These are phyloP conservation scores for Suhomyces terraborum DNA, from an alignment of 1,139 yeast species.

Conservation along the genomic window DNA sequence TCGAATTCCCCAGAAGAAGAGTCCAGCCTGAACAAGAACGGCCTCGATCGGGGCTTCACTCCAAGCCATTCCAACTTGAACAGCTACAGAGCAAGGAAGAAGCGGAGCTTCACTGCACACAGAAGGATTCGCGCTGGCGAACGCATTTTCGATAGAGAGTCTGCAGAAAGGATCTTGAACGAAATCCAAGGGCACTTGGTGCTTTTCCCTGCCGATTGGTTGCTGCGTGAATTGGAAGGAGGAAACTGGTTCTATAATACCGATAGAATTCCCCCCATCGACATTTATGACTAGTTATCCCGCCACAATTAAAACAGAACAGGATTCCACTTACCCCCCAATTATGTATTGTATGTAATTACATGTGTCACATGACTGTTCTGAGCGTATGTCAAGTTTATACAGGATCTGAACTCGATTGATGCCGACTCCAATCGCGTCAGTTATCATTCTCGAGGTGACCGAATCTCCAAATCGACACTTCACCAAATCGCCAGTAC, in stretches of 20 bases:
- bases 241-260: slow-evolving; percentile 95
- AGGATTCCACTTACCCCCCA: no score
- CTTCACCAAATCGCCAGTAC: no score
- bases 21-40: background rate
- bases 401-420: background rate
- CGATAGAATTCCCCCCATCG: slow-evolving; percentile 93
- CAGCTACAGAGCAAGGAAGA: slow-evolving; percentile 7
- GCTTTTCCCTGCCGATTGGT: slow-evolving; percentile 89
- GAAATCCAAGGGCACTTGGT: slow-evolving; percentile 91
- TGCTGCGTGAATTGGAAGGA: slow-evolving; percentile 78
- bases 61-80: slow-evolving; percentile 2
- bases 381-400: background rate
- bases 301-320: background rate
- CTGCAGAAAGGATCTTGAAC: slow-evolving; percentile 72
- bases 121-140: slow-evolving; percentile 49
- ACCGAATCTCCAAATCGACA: no score
- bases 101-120: slow-evolving; percentile 39
- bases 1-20: no score
- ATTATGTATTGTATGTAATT: no score
- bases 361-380: background rate
- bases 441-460: background rate
- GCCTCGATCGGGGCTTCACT: slow-evolving; percentile 7
- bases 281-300: slow-evolving; percentile 70
- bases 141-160: slow-evolving; percentile 67
- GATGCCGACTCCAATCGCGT: background rate